Evolutionary conservation across 148 eudicot genomes (phyloP).

Genomic region (Chenopodium quinoa): DNA sequence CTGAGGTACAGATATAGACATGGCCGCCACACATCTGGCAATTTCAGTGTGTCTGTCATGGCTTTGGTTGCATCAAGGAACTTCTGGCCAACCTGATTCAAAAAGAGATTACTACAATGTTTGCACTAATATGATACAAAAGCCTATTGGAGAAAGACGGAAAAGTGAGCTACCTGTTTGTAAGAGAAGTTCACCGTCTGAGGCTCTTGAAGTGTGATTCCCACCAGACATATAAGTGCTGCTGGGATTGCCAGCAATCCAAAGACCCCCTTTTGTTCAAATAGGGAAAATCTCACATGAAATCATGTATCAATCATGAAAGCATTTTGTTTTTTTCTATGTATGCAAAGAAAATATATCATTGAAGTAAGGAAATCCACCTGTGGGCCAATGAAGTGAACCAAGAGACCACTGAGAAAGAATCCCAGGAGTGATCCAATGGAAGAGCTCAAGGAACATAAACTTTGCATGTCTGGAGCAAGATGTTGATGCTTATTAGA

Average conservation of each 20-base stretch:
- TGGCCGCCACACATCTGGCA: slow-evolving; percentile 87
- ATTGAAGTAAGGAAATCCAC: slow-evolving; percentile 35
- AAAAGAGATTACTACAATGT: not conserved
- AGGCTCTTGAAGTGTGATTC: slow-evolving; percentile 69
- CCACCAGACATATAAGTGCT: slow-evolving; percentile 61
- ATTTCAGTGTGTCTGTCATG: slow-evolving; percentile 76
- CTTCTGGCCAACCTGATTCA: slow-evolving; percentile 58
- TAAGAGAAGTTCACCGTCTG: slow-evolving; percentile 42
- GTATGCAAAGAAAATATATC: not conserved
- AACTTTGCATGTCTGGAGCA: slow-evolving; percentile 95
- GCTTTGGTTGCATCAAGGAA: slow-evolving; percentile 56
- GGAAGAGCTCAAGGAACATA: slow-evolving; percentile 76
- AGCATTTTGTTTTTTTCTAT: not conserved
- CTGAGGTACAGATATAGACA: slow-evolving; percentile 86
- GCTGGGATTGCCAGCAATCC: slow-evolving; percentile 76
- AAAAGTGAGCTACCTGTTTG: slow-evolving; percentile 51
- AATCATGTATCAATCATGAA: not conserved
- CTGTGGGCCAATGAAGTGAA: slow-evolving; percentile 83
- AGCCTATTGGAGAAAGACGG: not conserved
- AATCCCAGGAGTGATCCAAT: slow-evolving; percentile 79
- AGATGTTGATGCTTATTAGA: slow-evolving; percentile 62
- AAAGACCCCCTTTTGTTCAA: slow-evolving; percentile 63
- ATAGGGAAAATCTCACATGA: slow-evolving; percentile 9
- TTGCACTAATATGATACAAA: slow-evolving; percentile 1
- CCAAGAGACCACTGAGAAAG: slow-evolving; percentile 80